These are phyloP conservation scores for Candida schatavii DNA, from an alignment of 805 yeast species.

Conservation along the genomic window DNA sequence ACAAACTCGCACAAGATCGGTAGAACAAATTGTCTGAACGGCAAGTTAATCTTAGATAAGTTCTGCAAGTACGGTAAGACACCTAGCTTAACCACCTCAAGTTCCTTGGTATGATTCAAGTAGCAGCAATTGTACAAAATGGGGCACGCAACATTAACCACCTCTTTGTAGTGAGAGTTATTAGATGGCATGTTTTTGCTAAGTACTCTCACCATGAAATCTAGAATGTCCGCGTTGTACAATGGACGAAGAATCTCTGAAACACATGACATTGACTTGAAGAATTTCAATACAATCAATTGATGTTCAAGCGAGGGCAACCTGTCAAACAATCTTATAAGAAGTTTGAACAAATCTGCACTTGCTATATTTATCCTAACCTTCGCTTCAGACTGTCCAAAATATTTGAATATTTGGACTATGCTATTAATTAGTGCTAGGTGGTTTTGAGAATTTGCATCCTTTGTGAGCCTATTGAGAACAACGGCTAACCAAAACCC, in stretches of 20 bases:
- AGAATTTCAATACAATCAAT: constrained; percentile 41
- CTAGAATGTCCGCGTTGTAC: constrained; percentile 41
- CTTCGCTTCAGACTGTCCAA: constrained; percentile 46
- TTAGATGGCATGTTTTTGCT: constrained; percentile 25
- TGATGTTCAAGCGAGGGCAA: constrained; percentile 29
- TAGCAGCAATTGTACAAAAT: constrained; percentile 51
- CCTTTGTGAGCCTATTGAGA: constrained; percentile 27
- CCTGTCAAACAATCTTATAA: constrained; percentile 38
- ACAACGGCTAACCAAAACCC: constrained; percentile 43
- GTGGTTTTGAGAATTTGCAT: not conserved
- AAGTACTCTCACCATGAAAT: constrained; percentile 37
- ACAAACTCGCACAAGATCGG: constrained; percentile 55
- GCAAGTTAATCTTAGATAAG: constrained; percentile 37
- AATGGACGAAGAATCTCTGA: constrained; percentile 29
- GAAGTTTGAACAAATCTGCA: constrained; percentile 37
- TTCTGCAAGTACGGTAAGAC: constrained; percentile 43
- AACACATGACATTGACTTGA: constrained; percentile 40
- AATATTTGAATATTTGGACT: constrained; percentile 36
- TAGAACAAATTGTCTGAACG: constrained; percentile 49
- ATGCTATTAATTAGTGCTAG: constrained; percentile 23
- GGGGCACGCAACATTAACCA: constrained; percentile 46
- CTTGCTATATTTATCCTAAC: constrained; percentile 40
- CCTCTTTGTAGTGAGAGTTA: constrained; percentile 31
- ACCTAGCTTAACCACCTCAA: constrained; percentile 46
- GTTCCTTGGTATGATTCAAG: constrained; percentile 42